Evolutionary conservation across 2,329 filamentous ascomycete genomes (phyloP).

Genomic region (Fusarium nelsonii): DNA sequence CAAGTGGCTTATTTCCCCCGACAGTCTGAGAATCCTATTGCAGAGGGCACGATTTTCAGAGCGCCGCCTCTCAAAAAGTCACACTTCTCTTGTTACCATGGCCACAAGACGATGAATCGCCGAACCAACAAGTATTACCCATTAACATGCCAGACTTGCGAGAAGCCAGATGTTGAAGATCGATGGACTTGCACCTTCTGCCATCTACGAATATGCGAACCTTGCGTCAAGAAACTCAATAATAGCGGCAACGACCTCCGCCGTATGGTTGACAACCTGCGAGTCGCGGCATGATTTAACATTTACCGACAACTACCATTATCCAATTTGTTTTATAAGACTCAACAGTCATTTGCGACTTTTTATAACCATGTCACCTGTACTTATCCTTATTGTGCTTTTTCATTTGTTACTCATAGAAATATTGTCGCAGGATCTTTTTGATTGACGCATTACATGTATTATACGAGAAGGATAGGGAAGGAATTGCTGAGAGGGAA

Average conservation of each 20-base stretch:
- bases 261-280: conserved; percentile 54
- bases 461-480: conserved; percentile 32
- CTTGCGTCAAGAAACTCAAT: conserved; percentile 60
- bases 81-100: conserved; percentile 61
- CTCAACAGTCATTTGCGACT: conserved; percentile 3
- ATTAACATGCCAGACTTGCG: conserved; percentile 67
- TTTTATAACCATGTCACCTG: not conserved
- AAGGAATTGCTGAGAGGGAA: conserved; percentile 18
- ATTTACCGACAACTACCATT: not conserved
- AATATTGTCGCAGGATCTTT: conserved; percentile 9
- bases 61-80: conserved; percentile 59
- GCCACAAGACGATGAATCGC: conserved; percentile 62
- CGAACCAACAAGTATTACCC: conserved; percentile 63
- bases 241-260: conserved; percentile 58
- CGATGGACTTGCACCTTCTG: conserved; percentile 65
- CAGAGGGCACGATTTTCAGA: conserved; percentile 55
- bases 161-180: conserved; percentile 58
- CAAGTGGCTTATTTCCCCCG: conserved; percentile 55
- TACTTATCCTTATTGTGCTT: conserved; percentile 3
- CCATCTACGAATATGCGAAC: conserved; percentile 64
- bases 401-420: conserved; percentile 43
- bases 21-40: conserved; percentile 46
- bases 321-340: not conserved
- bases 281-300: conserved; percentile 9
- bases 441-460: conserved; percentile 39